Evolutionary conservation across 1,284 basidiomycete species (phyloP), one percentile per base, ranked within the genome.

Genomic region (Prillingera fragicola): DNA sequence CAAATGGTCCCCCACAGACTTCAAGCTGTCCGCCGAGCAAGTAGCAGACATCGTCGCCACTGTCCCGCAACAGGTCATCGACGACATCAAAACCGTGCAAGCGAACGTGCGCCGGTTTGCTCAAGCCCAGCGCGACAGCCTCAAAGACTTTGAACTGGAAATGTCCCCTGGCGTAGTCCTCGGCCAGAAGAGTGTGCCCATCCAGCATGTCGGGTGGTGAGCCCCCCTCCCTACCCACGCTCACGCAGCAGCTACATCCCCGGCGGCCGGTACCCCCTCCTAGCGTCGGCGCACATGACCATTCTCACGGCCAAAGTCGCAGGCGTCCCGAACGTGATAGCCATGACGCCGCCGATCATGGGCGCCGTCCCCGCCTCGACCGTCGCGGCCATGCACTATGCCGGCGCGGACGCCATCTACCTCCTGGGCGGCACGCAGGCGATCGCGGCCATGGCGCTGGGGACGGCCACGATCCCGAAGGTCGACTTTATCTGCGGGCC

Each of bases 401-500:
- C 55, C 15, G 56, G 50, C 22, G 51, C 52, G 10, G 54, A 54
- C 19, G 50, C 45, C 4, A 44, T 44, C 25, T 45, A 54, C 34
- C 51, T 56, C 23, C 33, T 59, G 10, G 70, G 70, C 17, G 70
- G 70, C 19, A 68, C 70, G 1, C 70, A 71, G 46, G 70, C 69
- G 0, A 69, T 72, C 10, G 69, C 61, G 0, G 70, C 59, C 4
- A 57, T 72, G 54, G 70, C 70, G 8, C 67, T 70, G 38, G 70
- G 70, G 6, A 72, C 70, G 8, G 54, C 54, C 41, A 45, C 55
- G 0, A 63, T 67, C 21, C 64, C 62, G 24, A 71, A 70, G 52
- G 69, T 70, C 9, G 67, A 71, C 54, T 71, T 71, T 54, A 50
- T 59, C 32, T 65, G 60, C 5, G 70, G 70, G 5, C 70, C 70